Evolutionary conservation across 306 rosid species (phyloP).

Genomic region (Cicer cuneatum): DNA sequence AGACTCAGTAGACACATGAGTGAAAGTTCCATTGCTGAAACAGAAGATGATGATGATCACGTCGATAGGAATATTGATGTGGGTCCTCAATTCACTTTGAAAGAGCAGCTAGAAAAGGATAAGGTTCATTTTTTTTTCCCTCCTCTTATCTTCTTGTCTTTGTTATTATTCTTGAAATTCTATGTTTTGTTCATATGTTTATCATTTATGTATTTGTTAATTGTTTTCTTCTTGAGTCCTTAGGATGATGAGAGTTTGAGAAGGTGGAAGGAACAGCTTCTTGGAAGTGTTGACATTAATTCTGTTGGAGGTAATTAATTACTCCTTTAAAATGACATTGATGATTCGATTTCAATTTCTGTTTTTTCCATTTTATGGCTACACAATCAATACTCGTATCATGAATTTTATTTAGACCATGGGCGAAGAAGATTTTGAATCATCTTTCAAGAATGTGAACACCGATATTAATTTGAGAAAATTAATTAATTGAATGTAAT

Average conservation of each 20-base stretch:
- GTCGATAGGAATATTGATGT: conserved; percentile 64
- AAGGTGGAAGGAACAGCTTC: conserved; percentile 97
- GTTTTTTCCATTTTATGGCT: not conserved
- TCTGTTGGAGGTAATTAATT: conserved; percentile 82
- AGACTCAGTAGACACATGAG: conserved; percentile 53
- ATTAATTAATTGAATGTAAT: too few species aligned
- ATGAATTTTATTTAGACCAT: not conserved
- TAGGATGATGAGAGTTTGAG: conserved; percentile 94
- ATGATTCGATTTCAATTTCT: not conserved
- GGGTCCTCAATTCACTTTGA: conserved; percentile 87
- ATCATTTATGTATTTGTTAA: not conserved
- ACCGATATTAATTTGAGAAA: too few species aligned
- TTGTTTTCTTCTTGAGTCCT: conserved; percentile 38
- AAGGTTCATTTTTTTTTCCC: conserved; percentile 62
- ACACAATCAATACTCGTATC: not conserved
- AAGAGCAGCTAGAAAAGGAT: conserved; percentile 86
- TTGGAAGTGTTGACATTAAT: conserved; percentile 76
- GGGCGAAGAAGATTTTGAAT: not conserved
- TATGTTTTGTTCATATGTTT: not conserved
- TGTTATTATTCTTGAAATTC: not conserved
- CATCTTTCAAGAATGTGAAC: not conserved
- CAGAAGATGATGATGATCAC: conserved; percentile 83
- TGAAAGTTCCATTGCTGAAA: conserved; percentile 60
- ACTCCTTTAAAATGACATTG: not conserved
- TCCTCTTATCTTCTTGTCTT: not conserved